Percentiles rank a stretch among this genome's conserved stretches.
Evolutionary conservation across 345 rosid genomes (phyloP).

Genomic region (Microcos paniculata): DNA sequence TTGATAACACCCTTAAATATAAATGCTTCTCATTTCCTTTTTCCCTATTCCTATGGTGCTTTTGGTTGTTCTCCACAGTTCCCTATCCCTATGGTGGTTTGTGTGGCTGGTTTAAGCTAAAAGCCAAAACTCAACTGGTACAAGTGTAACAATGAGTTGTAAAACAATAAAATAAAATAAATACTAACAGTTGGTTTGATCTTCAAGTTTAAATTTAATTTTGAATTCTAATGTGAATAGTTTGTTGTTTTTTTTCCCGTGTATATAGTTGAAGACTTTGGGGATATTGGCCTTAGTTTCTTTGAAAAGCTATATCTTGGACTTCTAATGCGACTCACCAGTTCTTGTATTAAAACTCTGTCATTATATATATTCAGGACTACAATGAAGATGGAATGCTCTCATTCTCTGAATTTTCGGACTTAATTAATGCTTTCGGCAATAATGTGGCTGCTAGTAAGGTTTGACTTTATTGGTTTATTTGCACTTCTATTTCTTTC

Average conservation of each 20-base stretch:
- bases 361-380: conserved; percentile 48
- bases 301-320: not conserved
- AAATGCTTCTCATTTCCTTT: not conserved
- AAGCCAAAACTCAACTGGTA: not conserved
- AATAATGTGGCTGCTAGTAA: conserved; percentile 70
- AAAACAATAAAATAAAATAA: not conserved
- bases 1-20: not conserved
- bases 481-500: conserved; percentile 6
- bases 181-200: not conserved
- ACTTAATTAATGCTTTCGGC: conserved; percentile 80
- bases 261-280: not conserved
- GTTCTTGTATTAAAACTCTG: conserved; percentile 3
- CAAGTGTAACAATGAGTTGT: not conserved
- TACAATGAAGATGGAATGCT: conserved; percentile 82
- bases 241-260: not conserved
- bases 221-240: not conserved
- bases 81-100: not conserved
- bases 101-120: not conserved
- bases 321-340: not conserved
- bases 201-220: not conserved
- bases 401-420: conserved; percentile 76
- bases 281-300: conserved; percentile 1
- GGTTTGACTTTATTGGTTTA: conserved; percentile 42
- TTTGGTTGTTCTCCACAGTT: not conserved
- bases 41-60: not conserved